phyloP scores from a whole-genome alignment of 257 asterid species.

The Jaltomata sinuosa region DNA sequence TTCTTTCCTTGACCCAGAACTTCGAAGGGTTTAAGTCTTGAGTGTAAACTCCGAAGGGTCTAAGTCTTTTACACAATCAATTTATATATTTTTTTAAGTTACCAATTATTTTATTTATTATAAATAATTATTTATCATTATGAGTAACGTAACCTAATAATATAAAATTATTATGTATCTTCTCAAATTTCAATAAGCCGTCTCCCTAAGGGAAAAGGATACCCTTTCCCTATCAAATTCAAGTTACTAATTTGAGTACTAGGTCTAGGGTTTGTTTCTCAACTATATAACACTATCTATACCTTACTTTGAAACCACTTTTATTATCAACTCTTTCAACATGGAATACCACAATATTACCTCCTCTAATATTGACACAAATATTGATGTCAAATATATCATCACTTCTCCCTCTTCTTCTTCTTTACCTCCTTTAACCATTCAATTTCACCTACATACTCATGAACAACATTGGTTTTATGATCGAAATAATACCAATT shows the following conservation, averaged over 20 bases:
- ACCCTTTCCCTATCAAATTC: neutral
- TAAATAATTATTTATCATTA: neutral
- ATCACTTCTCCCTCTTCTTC: neutral
- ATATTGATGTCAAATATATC: too few relatives aligned
- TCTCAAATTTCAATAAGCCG: too few relatives aligned
- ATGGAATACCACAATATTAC: neutral
- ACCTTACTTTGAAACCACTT: neutral
- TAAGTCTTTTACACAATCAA: too few relatives aligned
- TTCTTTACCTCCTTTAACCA: neutral
- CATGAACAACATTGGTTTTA: neutral
- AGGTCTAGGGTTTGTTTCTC: too few relatives aligned
- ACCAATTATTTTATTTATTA: too few relatives aligned
- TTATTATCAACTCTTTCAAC: neutral
- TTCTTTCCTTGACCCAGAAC: too few relatives aligned
- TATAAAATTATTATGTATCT: too few relatives aligned
- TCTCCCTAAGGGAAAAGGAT: neutral
- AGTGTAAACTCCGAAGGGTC: too few relatives aligned
- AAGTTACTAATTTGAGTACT: too few relatives aligned
- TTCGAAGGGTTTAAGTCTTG: too few relatives aligned
- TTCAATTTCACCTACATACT: neutral
- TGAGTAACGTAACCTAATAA: neutral
- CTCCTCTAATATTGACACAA: neutral
- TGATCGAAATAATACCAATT: neutral
- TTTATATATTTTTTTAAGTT: too few relatives aligned
- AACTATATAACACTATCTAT: neutral